Conservation (phyloP, 495 filamentous ascomycete species). For the Penicillium salamii region DNA sequence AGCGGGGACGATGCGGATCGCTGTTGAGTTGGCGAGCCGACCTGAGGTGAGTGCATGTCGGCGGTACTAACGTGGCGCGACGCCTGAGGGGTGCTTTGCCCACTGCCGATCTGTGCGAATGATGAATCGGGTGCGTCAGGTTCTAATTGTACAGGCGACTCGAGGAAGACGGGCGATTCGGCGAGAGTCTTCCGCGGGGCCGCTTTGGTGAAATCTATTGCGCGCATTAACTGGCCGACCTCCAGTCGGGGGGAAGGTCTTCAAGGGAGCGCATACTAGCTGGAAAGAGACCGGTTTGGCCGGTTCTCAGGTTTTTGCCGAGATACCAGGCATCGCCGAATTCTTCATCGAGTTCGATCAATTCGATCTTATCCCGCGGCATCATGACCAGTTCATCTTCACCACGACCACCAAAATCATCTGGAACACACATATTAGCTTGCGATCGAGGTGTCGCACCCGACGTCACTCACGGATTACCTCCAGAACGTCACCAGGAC, state of each 20-base stretch:
- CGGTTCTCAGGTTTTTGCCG: slow-evolving; percentile 73
- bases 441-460: slow-evolving; percentile 3
- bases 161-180: slow-evolving; percentile 26
- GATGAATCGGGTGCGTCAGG: slow-evolving; percentile 16
- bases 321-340: slow-evolving; percentile 98
- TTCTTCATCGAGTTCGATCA: slow-evolving; percentile 94
- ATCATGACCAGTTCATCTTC: slow-evolving; percentile 86
- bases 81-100: slow-evolving; percentile 47
- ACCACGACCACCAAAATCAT: slow-evolving; percentile 88
- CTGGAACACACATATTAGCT: slow-evolving; percentile 21
- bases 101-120: slow-evolving; percentile 27
- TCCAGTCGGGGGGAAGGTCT: neutral
- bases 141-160: slow-evolving; percentile 23
- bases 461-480: slow-evolving; percentile 68
- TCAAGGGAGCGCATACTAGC: slow-evolving; percentile 59
- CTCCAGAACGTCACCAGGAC: slow-evolving; percentile 66
- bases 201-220: slow-evolving; percentile 20
- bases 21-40: slow-evolving; percentile 29
- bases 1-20: slow-evolving; percentile 44
- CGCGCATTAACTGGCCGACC: neutral
- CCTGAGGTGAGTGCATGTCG: slow-evolving; percentile 23
- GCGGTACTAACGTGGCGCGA: slow-evolving; percentile 44
- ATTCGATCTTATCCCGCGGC: slow-evolving; percentile 85
- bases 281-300: slow-evolving; percentile 81
- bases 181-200: slow-evolving; percentile 1